Percentiles rank a stretch among this genome's conserved stretches.
These are phyloP conservation scores for Ambispora gerdemannii DNA, from an alignment of 192 early-diverging fungal genomes.

Conservation along the genomic window DNA sequence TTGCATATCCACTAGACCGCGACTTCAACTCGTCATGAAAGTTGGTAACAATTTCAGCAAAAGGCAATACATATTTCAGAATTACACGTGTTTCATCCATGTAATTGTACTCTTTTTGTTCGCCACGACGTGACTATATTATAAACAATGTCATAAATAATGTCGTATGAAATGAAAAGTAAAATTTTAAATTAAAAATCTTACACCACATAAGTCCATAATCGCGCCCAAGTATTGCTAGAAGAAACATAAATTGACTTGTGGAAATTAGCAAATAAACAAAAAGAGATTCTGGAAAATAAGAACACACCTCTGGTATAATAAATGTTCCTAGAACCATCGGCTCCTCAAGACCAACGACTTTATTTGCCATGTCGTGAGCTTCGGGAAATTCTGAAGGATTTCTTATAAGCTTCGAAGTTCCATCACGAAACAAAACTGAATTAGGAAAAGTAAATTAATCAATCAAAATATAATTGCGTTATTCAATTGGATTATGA, in stretches of 20 bases:
- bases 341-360: conserved; percentile 77
- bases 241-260: not conserved
- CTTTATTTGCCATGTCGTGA: conserved; percentile 59
- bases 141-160: too few relatives aligned
- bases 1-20: conserved; percentile 83
- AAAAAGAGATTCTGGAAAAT: not conserved
- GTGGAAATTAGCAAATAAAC: not conserved
- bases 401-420: conserved; percentile 61
- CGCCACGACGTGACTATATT: conserved; percentile 67
- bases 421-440: conserved; percentile 55
- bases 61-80: conserved; percentile 83
- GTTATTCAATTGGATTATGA: too few relatives aligned
- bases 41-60: conserved; percentile 91
- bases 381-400: conserved; percentile 89
- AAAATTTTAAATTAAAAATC: not conserved
- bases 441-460: not conserved
- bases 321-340: conserved; percentile 91
- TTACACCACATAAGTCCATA: conserved; percentile 72
- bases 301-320: conserved; percentile 64
- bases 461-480: conserved; percentile 25
- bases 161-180: too few relatives aligned
- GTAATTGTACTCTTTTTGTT: conserved; percentile 83
- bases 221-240: conserved; percentile 71
- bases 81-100: conserved; percentile 82
- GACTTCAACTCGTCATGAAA: conserved; percentile 96